Percentiles rank a stretch among this genome's conserved stretches.
These are phyloP conservation scores for Klebsormidium nitens DNA, from an alignment of 139 green algal species.

Conservation along the genomic window DNA sequence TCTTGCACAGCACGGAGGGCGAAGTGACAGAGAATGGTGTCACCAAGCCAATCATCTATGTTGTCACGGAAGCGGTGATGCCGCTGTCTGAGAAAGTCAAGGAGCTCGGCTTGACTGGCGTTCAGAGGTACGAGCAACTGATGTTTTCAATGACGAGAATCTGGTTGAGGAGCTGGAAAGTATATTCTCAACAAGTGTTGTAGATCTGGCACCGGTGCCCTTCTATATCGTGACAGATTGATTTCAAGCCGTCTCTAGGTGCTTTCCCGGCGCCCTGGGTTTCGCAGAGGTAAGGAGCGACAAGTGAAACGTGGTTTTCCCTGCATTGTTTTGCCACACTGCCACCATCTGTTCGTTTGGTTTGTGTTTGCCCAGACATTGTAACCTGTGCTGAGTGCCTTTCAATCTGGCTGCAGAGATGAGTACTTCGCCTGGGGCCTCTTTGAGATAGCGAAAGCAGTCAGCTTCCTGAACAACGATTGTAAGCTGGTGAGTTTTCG, in stretches of 20 bases:
- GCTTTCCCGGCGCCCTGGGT: no score
- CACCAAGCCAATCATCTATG: conserved; percentile 19
- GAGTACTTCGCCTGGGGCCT: conserved; percentile 89
- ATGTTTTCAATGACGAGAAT: no score
- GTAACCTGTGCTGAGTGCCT: no score
- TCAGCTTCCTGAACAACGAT: conserved; percentile 95
- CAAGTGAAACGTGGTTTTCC: background rate
- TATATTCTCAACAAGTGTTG: background rate
- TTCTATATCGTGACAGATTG: background rate
- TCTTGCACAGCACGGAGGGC: conserved; percentile 49
- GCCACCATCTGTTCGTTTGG: background rate
- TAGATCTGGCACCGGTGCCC: background rate
- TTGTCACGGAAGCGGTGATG: conserved; percentile 37
- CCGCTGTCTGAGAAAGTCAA: conserved; percentile 20
- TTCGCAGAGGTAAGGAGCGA: background rate
- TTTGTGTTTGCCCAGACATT: no score
- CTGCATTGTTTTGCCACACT: background rate
- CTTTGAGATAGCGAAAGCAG: conserved; percentile 72
- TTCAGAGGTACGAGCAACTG: conserved; percentile 30
- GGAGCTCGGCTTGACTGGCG: conserved; percentile 23
- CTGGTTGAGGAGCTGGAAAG: no score
- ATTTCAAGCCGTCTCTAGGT: no score
- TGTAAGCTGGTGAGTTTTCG: conserved; percentile 70
- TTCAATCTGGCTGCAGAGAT: no score
- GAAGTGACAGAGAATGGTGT: conserved; percentile 19